Conservation (phyloP, 1,139 yeast genomes). For the Candida tropicalis region DNA sequence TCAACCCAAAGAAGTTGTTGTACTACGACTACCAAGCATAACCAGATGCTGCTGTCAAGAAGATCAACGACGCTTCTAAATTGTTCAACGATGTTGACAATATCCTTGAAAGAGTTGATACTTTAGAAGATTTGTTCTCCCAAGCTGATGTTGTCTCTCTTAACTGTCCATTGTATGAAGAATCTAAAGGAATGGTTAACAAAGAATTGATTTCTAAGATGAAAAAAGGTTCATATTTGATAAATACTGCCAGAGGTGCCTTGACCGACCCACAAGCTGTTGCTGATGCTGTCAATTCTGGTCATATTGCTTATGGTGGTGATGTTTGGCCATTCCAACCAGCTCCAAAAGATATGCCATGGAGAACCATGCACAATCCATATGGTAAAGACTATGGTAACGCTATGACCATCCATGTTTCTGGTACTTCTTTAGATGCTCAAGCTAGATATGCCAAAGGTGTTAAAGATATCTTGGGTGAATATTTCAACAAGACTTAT, state of each 20-base stretch:
- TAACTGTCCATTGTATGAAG: slow-evolving; percentile 59
- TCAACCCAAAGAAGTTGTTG: slow-evolving; percentile 71
- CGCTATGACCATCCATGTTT: slow-evolving; percentile 84
- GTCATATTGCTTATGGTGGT: slow-evolving; percentile 78
- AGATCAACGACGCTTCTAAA: slow-evolving; percentile 43
- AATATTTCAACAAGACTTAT: slow-evolving; percentile 60
- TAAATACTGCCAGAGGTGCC: slow-evolving; percentile 86
- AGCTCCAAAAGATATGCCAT: slow-evolving; percentile 74
- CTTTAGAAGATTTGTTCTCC: slow-evolving; percentile 65
- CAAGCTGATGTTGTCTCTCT: slow-evolving; percentile 74
- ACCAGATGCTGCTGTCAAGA: slow-evolving; percentile 56
- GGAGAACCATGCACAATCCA: slow-evolving; percentile 69
- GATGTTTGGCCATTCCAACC: slow-evolving; percentile 87
- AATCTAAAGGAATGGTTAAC: too few relatives aligned
- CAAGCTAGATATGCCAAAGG: slow-evolving; percentile 76
- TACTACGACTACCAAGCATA: slow-evolving; percentile 78
- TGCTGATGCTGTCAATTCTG: slow-evolving; percentile 70
- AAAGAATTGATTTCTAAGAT: too few relatives aligned
- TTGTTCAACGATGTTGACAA: slow-evolving; percentile 38
- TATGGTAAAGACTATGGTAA: slow-evolving; percentile 64
- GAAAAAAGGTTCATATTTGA: slow-evolving; percentile 34
- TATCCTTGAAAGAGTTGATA: slow-evolving; percentile 60
- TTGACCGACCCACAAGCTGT: slow-evolving; percentile 73
- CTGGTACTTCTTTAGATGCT: slow-evolving; percentile 81
- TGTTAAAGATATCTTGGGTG: slow-evolving; percentile 61